phyloP scores from a whole-genome alignment of 2,329 filamentous ascomycete genomes.

The Dactylellina parvicollis region DNA sequence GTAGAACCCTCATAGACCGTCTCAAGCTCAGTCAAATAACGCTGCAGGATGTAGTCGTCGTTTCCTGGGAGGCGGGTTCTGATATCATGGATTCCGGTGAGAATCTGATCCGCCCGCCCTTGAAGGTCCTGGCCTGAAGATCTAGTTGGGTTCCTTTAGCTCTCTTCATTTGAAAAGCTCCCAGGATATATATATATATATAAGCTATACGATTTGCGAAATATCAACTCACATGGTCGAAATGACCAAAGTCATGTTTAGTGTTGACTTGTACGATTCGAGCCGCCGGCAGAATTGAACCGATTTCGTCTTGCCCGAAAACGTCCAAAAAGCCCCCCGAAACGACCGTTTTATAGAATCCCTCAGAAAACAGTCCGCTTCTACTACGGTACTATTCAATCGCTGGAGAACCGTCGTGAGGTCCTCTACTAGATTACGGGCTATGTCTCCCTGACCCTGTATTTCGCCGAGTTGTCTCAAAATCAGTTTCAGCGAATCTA shows the following conservation, averaged over 20 bases:
- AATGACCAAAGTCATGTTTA: conserved; percentile 7
- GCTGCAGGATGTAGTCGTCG: conserved; percentile 9
- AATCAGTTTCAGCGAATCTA: conserved; percentile 18
- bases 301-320: conserved; percentile 14
- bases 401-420: conserved; percentile 5
- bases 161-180: not conserved
- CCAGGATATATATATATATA: not conserved
- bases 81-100: conserved; percentile 6
- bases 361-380: conserved; percentile 17
- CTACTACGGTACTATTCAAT: conserved; percentile 4
- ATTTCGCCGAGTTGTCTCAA: not conserved
- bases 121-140: conserved; percentile 3
- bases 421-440: conserved; percentile 7
- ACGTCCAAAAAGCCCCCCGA: not conserved
- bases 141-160: not conserved
- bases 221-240: not conserved
- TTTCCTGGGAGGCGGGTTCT: not conserved
- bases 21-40: conserved; percentile 13
- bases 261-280: conserved; percentile 17
- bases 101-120: not conserved
- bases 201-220: not conserved
- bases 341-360: conserved; percentile 1
- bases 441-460: not conserved
- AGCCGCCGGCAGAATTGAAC: conserved; percentile 2
- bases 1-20: conserved; percentile 20